These are phyloP conservation scores for Cercospora beticola DNA, from an alignment of 2,329 filamentous ascomycete genomes.

Conservation along the genomic window DNA sequence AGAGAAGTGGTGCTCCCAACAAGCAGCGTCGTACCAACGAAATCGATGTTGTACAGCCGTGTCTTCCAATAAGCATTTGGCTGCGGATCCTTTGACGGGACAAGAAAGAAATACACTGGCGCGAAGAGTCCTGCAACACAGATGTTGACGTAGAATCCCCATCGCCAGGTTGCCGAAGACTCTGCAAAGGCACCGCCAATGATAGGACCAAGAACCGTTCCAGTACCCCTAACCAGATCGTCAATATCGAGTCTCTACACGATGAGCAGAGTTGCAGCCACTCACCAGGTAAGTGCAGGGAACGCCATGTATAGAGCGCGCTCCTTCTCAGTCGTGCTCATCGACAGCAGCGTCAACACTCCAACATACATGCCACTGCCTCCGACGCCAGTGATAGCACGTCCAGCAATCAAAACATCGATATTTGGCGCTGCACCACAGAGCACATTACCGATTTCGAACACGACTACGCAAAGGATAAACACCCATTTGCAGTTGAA, in stretches of 20 bases:
- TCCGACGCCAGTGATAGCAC: conserved; percentile 42
- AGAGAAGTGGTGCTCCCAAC: conserved; percentile 44
- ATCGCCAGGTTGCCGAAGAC: conserved; percentile 14
- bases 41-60: conserved; percentile 43
- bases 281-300: conserved; percentile 6
- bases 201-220: conserved; percentile 17
- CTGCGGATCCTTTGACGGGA: conserved; percentile 37
- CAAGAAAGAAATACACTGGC: conserved; percentile 47
- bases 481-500: conserved; percentile 16
- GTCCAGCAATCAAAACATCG: conserved; percentile 36
- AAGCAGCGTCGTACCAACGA: conserved; percentile 48
- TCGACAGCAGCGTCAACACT: conserved; percentile 9
- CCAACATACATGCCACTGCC: conserved; percentile 40
- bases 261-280: not conserved
- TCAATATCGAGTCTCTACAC: not conserved
- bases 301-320: conserved; percentile 5
- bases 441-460: conserved; percentile 33
- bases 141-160: conserved; percentile 48
- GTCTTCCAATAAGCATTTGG: not conserved
- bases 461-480: conserved; percentile 25
- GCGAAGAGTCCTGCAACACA: conserved; percentile 39
- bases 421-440: conserved; percentile 39
- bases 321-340: conserved; percentile 17
- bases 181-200: conserved; percentile 17
- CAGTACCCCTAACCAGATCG: not conserved